Percentiles rank a stretch among this genome's conserved stretches.
These are phyloP conservation scores for Triticum dicoccoides DNA, from an alignment of 176 grass and related monocot genomes.

Conservation along the genomic window DNA sequence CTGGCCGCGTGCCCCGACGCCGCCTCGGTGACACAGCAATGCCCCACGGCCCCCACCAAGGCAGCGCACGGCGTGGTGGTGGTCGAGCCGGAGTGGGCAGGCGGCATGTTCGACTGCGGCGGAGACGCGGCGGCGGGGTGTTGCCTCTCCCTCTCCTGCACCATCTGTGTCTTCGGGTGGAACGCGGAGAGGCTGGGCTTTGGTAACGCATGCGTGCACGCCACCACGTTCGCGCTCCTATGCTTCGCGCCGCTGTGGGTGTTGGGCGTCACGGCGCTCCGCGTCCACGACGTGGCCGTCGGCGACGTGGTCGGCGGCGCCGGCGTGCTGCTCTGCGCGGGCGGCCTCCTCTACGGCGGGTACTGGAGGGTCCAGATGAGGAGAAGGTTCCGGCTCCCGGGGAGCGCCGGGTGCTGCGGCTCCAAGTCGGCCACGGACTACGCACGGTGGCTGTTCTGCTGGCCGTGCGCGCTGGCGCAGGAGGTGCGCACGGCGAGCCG, in stretches of 20 bases:
- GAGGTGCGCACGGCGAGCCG: slow-evolving; percentile 70
- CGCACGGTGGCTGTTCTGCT: slow-evolving; percentile 74
- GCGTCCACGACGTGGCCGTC: slow-evolving; percentile 42
- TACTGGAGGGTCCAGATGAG: slow-evolving; percentile 86
- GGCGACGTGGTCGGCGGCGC: slow-evolving; percentile 44
- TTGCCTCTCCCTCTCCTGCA: slow-evolving; percentile 56
- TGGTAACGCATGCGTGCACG: slow-evolving; percentile 69
- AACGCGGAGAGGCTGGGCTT: slow-evolving; percentile 73
- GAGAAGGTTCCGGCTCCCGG: slow-evolving; percentile 42
- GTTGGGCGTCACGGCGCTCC: slow-evolving; percentile 65
- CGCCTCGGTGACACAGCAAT: background rate
- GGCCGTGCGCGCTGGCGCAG: slow-evolving; percentile 70
- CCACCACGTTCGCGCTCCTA: slow-evolving; percentile 55
- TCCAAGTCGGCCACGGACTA: slow-evolving; percentile 61
- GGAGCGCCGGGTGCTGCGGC: slow-evolving; percentile 30
- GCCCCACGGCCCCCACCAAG: background rate
- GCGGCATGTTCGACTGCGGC: slow-evolving; percentile 52
- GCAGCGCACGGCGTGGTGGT: background rate
- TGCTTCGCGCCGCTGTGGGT: slow-evolving; percentile 76
- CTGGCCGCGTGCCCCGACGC: background rate
- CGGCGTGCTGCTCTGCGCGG: slow-evolving; percentile 50
- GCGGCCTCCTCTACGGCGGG: slow-evolving; percentile 68
- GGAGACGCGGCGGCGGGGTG: background rate
- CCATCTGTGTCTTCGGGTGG: slow-evolving; percentile 79
- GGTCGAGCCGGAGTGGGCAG: slow-evolving; percentile 61